Evolutionary conservation across 371 early-diverging fungal genomes (phyloP), one percentile per base, ranked within the genome.

Genomic region (Lichtheimia ramosa): DNA sequence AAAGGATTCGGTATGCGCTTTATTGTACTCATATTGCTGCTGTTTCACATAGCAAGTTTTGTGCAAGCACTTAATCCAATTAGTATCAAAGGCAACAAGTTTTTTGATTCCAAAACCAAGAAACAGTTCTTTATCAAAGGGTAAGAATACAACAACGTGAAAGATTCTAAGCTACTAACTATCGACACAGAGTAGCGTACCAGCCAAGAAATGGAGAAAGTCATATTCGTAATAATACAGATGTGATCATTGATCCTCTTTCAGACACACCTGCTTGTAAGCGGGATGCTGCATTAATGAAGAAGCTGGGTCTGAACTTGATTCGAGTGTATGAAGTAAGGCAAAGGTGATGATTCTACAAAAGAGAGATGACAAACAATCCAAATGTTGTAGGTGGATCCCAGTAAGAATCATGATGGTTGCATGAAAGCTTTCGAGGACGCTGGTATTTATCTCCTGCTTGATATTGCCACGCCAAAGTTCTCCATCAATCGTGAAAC

Each of bases 51-150:
- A 12, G 10, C 21, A 20, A 28, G 56, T 21, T 54, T 61, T 5
- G 62, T 39, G 1, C 54, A 48, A 52, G 78, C 74, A 49, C 59
- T 89, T 28, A 85, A 88, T 59, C 81, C 84, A 2, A 81, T 92
- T 54, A 75, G 64, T 8, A 86, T 86, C 67, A 89, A 88, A 56
- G 92, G 90, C 28, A 68, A 81, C 59, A 89, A 89, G 68, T 83
- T 89, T 56, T 90, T 92, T 61, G 85, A 91, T 63, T 74, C 81
- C 8, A 83, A 81, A 40, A 83, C 88, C 1, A 88, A 89, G 58
- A 79, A 87, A 14, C 87, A 90, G 56, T 91, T 93, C 68, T 87
- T 83, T 62, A 83, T 92, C 68, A 90, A 90, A 74, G 91, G 92
- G 79, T 79, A 71, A 57, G 41, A n/a, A 7, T 27, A 43, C 25